These are phyloP conservation scores for Anisodus acutangulus DNA, from an alignment of 257 asterid species.

Conservation along the genomic window DNA sequence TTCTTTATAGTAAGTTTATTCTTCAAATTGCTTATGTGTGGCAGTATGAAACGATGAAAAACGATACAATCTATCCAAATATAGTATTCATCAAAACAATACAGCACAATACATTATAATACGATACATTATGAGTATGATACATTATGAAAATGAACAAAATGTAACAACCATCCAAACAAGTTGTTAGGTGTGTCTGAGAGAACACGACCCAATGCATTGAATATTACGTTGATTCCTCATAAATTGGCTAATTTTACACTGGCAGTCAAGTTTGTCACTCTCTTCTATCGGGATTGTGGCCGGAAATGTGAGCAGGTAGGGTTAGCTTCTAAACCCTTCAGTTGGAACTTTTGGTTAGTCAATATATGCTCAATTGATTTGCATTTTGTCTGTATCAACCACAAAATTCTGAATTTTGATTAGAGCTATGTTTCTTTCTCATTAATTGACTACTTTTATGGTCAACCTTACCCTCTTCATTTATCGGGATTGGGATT, in stretches of 20 bases:
- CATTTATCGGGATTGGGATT: neutral
- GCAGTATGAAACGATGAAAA: too few relatives aligned
- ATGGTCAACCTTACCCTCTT: neutral
- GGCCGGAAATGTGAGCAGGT: neutral
- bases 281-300: neutral
- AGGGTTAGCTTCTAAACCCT: neutral
- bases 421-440: too few relatives aligned
- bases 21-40: too few relatives aligned
- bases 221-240: neutral
- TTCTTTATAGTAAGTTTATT: too few relatives aligned
- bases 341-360: constrained; percentile 3
- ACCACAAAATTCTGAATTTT: neutral
- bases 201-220: neutral
- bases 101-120: too few relatives aligned
- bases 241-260: neutral
- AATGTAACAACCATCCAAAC: too few relatives aligned
- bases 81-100: too few relatives aligned
- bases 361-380: neutral
- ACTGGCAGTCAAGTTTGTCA: neutral
- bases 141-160: too few relatives aligned
- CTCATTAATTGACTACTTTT: neutral
- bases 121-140: too few relatives aligned
- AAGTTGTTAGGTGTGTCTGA: neutral
- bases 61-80: too few relatives aligned
- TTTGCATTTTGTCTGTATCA: neutral